Conservation (phyloP, 495 filamentous ascomycete species). For the Pseudotulostoma volvatum region DNA sequence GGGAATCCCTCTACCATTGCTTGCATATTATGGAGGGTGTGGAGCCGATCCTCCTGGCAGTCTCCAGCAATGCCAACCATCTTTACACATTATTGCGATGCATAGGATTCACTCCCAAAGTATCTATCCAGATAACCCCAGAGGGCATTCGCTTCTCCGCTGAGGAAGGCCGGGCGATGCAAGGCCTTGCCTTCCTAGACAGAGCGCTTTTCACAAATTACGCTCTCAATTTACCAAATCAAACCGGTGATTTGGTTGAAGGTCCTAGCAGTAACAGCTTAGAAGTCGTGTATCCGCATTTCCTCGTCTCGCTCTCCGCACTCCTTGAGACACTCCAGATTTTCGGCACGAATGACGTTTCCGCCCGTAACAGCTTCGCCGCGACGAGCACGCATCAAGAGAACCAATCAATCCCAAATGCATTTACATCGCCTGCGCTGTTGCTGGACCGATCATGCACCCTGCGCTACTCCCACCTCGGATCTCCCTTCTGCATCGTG, state of each 20-base stretch:
- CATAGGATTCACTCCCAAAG: constrained; percentile 64
- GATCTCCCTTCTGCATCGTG: constrained; percentile 61
- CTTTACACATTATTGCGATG: constrained; percentile 82
- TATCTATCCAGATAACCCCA: constrained; percentile 65
- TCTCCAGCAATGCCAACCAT: constrained; percentile 73
- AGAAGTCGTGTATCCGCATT: constrained; percentile 28
- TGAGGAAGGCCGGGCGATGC: constrained; percentile 71
- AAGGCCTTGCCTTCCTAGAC: constrained; percentile 73
- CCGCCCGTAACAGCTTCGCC: constrained; percentile 35
- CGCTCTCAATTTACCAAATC: constrained; percentile 37
- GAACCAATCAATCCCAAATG: constrained; percentile 30
- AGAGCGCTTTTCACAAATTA: constrained; percentile 78
- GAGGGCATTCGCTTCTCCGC: constrained; percentile 75
- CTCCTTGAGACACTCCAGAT: constrained; percentile 91
- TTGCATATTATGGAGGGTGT: constrained; percentile 2
- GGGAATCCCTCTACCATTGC: no score
- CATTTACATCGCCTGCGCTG: constrained; percentile 60
- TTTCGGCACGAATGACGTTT: constrained; percentile 63
- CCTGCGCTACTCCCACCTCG: constrained; percentile 53
- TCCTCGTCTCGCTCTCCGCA: constrained; percentile 72
- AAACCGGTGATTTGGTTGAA: constrained; percentile 6
- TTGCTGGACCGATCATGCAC: constrained; percentile 71
- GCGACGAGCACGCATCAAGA: constrained; percentile 34
- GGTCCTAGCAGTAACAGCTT: constrained; percentile 22
- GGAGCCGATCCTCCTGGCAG: constrained; percentile 57